Conservation (phyloP, 2,329 filamentous ascomycete species). For the Colletotrichum limetticola region DNA sequence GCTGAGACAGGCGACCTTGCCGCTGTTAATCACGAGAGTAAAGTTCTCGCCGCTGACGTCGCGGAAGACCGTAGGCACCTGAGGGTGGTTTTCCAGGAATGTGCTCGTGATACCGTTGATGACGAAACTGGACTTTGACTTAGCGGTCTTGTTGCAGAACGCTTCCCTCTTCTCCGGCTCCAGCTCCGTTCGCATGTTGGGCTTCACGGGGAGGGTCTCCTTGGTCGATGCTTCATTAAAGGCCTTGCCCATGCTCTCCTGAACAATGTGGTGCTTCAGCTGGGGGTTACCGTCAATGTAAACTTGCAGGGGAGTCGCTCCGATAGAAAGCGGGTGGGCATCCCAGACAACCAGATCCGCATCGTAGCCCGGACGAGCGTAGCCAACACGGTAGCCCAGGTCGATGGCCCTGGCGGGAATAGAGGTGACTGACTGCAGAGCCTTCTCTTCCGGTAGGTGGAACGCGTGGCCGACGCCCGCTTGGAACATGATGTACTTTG, state of each 20-base stretch:
- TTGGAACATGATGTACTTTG: slow-evolving; percentile 55
- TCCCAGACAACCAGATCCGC: slow-evolving; percentile 63
- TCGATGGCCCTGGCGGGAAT: slow-evolving; percentile 56
- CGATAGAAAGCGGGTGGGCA: slow-evolving; percentile 55
- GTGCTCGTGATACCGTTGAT: slow-evolving; percentile 50
- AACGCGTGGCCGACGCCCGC: slow-evolving; percentile 54
- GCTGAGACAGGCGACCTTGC: slow-evolving; percentile 52
- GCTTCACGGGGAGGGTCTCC: background rate
- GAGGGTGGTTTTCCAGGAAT: slow-evolving; percentile 43
- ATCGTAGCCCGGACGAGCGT: slow-evolving; percentile 56
- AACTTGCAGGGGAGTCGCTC: slow-evolving; percentile 58
- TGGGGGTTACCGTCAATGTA: slow-evolving; percentile 56
- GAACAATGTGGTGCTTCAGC: slow-evolving; percentile 45
- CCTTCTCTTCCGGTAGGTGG: slow-evolving; percentile 50
- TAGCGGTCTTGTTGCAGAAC: slow-evolving; percentile 40
- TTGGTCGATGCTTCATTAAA: slow-evolving; percentile 26
- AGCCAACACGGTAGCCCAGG: slow-evolving; percentile 56
- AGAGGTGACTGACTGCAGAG: slow-evolving; percentile 56
- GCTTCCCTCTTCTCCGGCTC: slow-evolving; percentile 38
- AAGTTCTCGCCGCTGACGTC: slow-evolving; percentile 37
- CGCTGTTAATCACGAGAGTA: slow-evolving; percentile 52
- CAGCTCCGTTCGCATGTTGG: slow-evolving; percentile 40
- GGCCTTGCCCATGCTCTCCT: slow-evolving; percentile 39
- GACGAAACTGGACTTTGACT: slow-evolving; percentile 42
- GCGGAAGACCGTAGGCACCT: slow-evolving; percentile 17